Percentiles rank a stretch among this genome's conserved stretches.
Evolutionary conservation across 495 filamentous ascomycete genomes (phyloP).

Genomic region (Xylaria curta): DNA sequence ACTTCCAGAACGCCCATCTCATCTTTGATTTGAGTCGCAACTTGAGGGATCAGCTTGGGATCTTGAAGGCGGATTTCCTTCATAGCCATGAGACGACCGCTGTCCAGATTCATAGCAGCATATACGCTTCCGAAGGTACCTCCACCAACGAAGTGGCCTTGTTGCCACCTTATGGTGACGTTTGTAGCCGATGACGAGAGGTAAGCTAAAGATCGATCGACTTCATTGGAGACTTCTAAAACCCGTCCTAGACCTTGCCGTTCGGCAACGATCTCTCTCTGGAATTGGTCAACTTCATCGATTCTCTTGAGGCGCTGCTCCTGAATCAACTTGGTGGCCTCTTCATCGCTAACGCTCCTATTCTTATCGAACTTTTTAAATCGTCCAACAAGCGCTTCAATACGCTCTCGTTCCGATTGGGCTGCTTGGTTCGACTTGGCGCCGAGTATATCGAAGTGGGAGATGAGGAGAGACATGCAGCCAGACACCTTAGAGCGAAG

Average conservation of each 20-base stretch:
- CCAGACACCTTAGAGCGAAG: constrained; percentile 89
- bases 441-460: constrained; percentile 99
- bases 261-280: constrained; percentile 84
- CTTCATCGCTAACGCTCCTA: constrained; percentile 81
- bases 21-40: constrained; percentile 91
- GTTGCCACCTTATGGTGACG: constrained; percentile 94
- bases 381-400: constrained; percentile 77
- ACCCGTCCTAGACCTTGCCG: constrained; percentile 88
- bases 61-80: constrained; percentile 98
- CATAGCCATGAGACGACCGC: constrained; percentile 95
- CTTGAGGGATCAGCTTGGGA: constrained; percentile 91
- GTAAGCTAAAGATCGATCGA: constrained; percentile 91
- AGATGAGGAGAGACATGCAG: constrained; percentile 97
- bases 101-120: constrained; percentile 94
- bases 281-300: constrained; percentile 72
- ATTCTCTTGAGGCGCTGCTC: constrained; percentile 75
- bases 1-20: constrained; percentile 97
- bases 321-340: constrained; percentile 74
- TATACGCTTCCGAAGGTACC: constrained; percentile 98
- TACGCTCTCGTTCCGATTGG: constrained; percentile 75
- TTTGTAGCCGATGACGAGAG: constrained; percentile 93
- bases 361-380: constrained; percentile 76
- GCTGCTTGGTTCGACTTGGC: constrained; percentile 91
- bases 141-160: constrained; percentile 95
- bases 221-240: constrained; percentile 91